Conservation (phyloP, 345 rosid species). For the Eucalyptus sp. region DNA sequence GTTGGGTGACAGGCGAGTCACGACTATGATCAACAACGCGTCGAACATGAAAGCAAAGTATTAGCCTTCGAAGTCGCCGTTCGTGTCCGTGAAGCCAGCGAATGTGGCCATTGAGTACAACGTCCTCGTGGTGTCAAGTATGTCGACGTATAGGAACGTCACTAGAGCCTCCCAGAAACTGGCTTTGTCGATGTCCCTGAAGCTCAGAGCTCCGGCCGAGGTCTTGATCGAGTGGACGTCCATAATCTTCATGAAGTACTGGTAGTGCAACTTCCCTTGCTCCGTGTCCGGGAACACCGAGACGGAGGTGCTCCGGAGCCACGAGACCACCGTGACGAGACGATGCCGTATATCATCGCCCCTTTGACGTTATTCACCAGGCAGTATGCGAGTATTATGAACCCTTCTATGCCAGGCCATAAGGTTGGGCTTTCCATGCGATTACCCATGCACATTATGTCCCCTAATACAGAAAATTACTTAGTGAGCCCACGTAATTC, state of each 20-base stretch:
- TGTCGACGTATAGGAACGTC: conserved; percentile 72
- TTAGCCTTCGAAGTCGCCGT: conserved; percentile 67
- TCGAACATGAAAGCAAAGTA: conserved; percentile 92
- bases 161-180: conserved; percentile 72
- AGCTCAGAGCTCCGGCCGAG: conserved; percentile 75
- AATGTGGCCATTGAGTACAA: conserved; percentile 81
- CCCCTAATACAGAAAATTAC: background rate
- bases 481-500: no score
- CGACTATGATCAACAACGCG: conserved; percentile 60
- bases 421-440: conserved; percentile 74
- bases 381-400: conserved; percentile 74
- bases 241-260: conserved; percentile 65
- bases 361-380: conserved; percentile 67
- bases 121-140: conserved; percentile 73
- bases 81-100: conserved; percentile 45
- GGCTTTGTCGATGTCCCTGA: conserved; percentile 34
- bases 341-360: conserved; percentile 71
- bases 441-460: conserved; percentile 30
- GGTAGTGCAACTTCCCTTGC: conserved; percentile 45
- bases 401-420: conserved; percentile 78
- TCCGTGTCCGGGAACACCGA: conserved; percentile 58
- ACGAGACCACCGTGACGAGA: conserved; percentile 69
- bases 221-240: conserved; percentile 49
- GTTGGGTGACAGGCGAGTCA: conserved; percentile 61
- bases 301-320: conserved; percentile 69